phyloP scores from a whole-genome alignment of 2,329 filamentous ascomycete species.

The Hymenoscyphus fraxineus region DNA sequence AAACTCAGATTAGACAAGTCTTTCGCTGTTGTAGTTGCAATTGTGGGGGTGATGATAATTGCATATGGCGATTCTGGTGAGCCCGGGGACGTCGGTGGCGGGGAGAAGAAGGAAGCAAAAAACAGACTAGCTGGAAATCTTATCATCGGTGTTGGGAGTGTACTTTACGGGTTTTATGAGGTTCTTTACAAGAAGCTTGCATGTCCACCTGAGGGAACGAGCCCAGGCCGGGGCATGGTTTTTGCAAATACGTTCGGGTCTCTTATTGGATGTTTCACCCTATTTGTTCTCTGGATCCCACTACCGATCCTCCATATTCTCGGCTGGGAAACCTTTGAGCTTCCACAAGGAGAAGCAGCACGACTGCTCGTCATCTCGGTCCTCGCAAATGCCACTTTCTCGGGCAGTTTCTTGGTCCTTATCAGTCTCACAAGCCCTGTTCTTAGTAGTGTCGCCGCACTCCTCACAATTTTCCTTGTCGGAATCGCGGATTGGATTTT shows the following conservation, averaged over 20 bases:
- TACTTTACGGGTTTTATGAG: conserved; percentile 95
- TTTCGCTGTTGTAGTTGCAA: conserved; percentile 79
- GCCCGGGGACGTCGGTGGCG: conserved; percentile 50
- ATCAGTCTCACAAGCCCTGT: conserved; percentile 93
- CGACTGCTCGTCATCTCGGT: conserved; percentile 78
- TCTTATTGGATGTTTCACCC: conserved; percentile 80
- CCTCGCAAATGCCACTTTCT: conserved; percentile 85
- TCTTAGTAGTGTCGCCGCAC: conserved; percentile 83
- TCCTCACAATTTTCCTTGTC: conserved; percentile 95
- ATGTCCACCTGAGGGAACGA: conserved; percentile 86
- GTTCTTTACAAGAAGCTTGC: conserved; percentile 92
- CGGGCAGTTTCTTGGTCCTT: conserved; percentile 85
- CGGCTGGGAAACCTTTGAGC: conserved; percentile 76
- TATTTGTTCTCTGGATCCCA: conserved; percentile 87
- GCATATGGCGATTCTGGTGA: conserved; percentile 77
- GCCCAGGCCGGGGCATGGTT: conserved; percentile 83
- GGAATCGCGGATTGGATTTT: conserved; percentile 86
- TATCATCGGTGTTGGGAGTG: conserved; percentile 83
- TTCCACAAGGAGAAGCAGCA: conserved; percentile 74
- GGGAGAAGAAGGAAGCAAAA: conserved; percentile 49
- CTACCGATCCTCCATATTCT: conserved; percentile 76
- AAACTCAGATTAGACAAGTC: conserved; percentile 81
- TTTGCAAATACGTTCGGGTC: conserved; percentile 93
- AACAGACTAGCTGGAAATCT: conserved; percentile 80
- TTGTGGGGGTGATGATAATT: conserved; percentile 86